Evolutionary conservation across 106 monocot genomes (phyloP).

Genomic region (Hemerocallis citrina): DNA sequence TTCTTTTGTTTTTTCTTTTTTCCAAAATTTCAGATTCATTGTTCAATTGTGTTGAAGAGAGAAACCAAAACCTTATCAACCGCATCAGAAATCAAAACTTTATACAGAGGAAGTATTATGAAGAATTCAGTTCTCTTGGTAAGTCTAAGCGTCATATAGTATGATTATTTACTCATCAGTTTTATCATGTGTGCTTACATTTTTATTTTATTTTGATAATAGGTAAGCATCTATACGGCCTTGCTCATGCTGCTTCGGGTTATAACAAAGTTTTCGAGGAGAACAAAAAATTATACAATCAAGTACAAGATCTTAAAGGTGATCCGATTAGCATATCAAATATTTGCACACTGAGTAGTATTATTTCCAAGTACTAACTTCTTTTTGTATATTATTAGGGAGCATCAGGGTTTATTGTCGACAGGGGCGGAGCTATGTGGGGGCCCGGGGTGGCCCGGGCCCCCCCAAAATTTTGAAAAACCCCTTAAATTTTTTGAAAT

Average conservation of each 20-base stretch:
- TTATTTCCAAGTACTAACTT: not conserved
- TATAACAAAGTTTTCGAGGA: slow-evolving; percentile 83
- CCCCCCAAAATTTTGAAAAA: too few relatives aligned
- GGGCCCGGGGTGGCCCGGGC: too few relatives aligned
- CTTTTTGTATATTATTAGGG: slow-evolving; percentile 24
- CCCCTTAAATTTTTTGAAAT: too few relatives aligned
- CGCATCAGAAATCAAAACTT: too few relatives aligned
- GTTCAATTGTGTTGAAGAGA: too few relatives aligned
- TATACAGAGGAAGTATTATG: slow-evolving; percentile 57
- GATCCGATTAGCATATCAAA: not conserved
- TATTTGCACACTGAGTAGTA: not conserved
- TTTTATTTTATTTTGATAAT: not conserved
- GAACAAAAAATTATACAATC: slow-evolving; percentile 79
- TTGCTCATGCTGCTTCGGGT: slow-evolving; percentile 75
- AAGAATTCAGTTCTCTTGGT: slow-evolving; percentile 51
- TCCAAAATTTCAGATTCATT: too few relatives aligned
- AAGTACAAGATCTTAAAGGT: slow-evolving; percentile 97
- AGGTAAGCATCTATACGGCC: slow-evolving; percentile 55
- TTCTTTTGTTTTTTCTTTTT: too few relatives aligned
- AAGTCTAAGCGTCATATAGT: slow-evolving; percentile 30
- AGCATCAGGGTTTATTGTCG: slow-evolving; percentile 91
- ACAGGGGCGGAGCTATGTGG: too few relatives aligned
- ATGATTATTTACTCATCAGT: too few relatives aligned
- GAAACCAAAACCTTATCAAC: too few relatives aligned
- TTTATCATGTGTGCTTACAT: too few relatives aligned